Conservation (phyloP, 345 rosid species). For the Acer negundo region DNA sequence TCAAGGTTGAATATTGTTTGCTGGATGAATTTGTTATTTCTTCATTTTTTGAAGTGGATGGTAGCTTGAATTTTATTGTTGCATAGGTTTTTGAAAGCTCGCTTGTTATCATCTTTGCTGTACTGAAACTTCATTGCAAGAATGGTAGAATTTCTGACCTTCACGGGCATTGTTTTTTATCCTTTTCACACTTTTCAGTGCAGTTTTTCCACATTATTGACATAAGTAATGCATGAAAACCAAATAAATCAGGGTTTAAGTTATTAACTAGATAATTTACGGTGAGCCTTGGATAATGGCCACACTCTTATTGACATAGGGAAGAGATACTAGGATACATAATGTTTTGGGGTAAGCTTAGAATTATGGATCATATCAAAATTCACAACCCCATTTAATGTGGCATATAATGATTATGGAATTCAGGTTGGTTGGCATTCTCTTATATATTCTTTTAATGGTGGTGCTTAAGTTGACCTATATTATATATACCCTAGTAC, state of each 20-base stretch:
- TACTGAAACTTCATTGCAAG: background rate
- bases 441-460: background rate
- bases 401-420: background rate
- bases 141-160: background rate
- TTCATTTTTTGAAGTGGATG: background rate
- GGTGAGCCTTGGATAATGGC: background rate
- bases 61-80: background rate
- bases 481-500: background rate
- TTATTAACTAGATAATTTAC: background rate
- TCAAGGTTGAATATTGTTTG: conserved; percentile 59
- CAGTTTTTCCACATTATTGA: background rate
- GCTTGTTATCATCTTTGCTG: background rate
- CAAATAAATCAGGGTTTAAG: background rate
- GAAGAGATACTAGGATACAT: background rate
- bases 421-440: background rate
- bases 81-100: background rate
- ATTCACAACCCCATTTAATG: background rate
- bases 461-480: background rate
- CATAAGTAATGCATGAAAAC: background rate
- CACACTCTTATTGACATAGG: background rate
- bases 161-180: background rate
- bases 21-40: background rate
- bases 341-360: background rate
- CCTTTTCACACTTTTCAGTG: background rate
- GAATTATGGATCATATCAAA: background rate